Evolutionary conservation across 2,329 filamentous ascomycete species (phyloP), one percentile per base, ranked within the genome.

Genomic region (Sporothrix globosa): DNA sequence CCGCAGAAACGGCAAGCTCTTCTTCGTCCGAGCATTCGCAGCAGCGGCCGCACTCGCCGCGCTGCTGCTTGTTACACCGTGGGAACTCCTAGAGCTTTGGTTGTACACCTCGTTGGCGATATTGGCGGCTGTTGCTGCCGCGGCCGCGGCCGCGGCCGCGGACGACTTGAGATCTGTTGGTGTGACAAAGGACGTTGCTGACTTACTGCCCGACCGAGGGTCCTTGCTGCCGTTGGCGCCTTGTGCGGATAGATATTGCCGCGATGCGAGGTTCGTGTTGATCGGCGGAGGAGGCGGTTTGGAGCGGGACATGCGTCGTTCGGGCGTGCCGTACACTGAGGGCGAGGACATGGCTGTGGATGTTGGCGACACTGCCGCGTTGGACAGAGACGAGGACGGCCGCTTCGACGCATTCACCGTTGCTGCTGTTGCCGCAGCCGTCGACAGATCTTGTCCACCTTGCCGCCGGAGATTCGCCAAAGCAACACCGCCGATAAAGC

Each of bases 401-500:
- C 52, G n/a, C 44, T 46, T 50, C 4, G 67, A 67, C 13, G 73
- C 71, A 6, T 69, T 52, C 2, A 44, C 50, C 4, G 66, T 66
- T 27, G 71, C 56, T 75, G 75, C 39, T 71, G 72, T 13, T 66
- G 73, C 68, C 76, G 77, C 30, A 68, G 74, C 73, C 11, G 66
- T 69, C 41, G 69, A 68, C 4, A 71, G 67, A 11, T 75, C 74
- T 54, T 77, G 74, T 5, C 71, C 58, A 19, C 81, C 48, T 2
- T 30, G 30, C 56, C 82, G 81, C 24, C 82, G 82, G 60, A 84
- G 84, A 61, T 87, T 86, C 73, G 81, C 79, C 71, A 88, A 77
- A 3, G 86, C 85, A 14, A 86, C 77, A 2, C 86, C 86, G 19
- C 86, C 86, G 66, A 88, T 84, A 74, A 88, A 88, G 14, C 83